phyloP scores from a whole-genome alignment of 306 rosid genomes.

The Dryas drummondii region DNA sequence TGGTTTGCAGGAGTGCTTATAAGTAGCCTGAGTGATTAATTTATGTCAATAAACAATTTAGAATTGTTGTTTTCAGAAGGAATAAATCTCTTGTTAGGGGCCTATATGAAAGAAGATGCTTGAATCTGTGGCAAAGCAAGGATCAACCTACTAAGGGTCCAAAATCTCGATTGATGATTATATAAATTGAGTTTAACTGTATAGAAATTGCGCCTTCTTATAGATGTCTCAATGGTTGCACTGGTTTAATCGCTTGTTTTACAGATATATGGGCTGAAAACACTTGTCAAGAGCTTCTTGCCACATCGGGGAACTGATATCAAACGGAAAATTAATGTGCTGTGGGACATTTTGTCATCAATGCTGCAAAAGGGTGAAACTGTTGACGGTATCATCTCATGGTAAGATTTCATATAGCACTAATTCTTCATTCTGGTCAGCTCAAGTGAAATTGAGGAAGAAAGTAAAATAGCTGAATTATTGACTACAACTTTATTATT shows the following conservation, averaged over 20 bases:
- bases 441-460: background rate
- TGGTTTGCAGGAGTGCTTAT: background rate
- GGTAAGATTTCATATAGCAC: slow-evolving; percentile 36
- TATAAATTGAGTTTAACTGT: background rate
- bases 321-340: slow-evolving; percentile 38
- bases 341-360: slow-evolving; percentile 53
- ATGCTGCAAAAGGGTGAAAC: slow-evolving; percentile 47
- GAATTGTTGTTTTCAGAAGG: background rate
- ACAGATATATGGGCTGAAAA: slow-evolving; percentile 87
- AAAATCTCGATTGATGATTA: background rate
- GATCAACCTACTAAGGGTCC: background rate
- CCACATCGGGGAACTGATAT: slow-evolving; percentile 53
- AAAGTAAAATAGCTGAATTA: background rate
- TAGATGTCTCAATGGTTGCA: slow-evolving; percentile 1
- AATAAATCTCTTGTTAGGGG: background rate
- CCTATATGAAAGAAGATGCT: background rate
- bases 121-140: slow-evolving; percentile 4
- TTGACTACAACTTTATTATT: background rate
- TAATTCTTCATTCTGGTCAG: background rate
- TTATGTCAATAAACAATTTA: slow-evolving; percentile 1
- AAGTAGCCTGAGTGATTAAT: background rate
- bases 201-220: slow-evolving; percentile 12
- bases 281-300: slow-evolving; percentile 76
- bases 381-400: slow-evolving; percentile 30
- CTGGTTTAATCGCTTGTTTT: slow-evolving; percentile 18